A percentile compares a stretch with the other conserved stretches of the same genome.
Conservation (phyloP, 306 rosid species). For the Dalbergia oliveri region DNA sequence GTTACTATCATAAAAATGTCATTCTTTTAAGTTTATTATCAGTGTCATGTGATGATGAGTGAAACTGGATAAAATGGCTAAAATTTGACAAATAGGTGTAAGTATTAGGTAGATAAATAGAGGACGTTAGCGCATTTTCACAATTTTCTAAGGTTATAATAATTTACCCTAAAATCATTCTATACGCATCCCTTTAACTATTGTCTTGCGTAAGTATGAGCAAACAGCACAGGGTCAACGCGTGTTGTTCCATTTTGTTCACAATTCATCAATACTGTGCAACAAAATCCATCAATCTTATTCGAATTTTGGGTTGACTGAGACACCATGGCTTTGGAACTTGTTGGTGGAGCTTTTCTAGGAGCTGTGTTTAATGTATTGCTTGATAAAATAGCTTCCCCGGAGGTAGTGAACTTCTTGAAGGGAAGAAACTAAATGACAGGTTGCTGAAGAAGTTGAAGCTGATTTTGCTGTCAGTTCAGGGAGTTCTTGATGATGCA, state of each 20-base stretch:
- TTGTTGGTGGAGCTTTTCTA: slow-evolving; percentile 38
- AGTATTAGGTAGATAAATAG: too few species aligned
- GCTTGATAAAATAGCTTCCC: slow-evolving; percentile 34
- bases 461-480: background rate
- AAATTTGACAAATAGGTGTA: too few species aligned
- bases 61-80: too few species aligned
- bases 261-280: background rate
- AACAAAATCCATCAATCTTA: background rate
- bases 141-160: too few species aligned
- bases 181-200: background rate
- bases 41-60: too few species aligned
- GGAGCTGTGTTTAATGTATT: background rate
- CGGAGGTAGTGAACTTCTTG: slow-evolving; percentile 30
- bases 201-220: background rate
- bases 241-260: background rate
- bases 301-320: background rate
- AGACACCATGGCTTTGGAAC: slow-evolving; percentile 2
- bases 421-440: background rate
- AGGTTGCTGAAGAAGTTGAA: slow-evolving; percentile 33
- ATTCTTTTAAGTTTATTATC: too few species aligned
- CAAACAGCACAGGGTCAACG: background rate
- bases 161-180: too few species aligned
- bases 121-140: too few species aligned
- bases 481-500: slow-evolving; percentile 45
- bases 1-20: too few species aligned